Evolutionary conservation across 441 rosid species (phyloP).

Genomic region (Gossypium davidsonii): DNA sequence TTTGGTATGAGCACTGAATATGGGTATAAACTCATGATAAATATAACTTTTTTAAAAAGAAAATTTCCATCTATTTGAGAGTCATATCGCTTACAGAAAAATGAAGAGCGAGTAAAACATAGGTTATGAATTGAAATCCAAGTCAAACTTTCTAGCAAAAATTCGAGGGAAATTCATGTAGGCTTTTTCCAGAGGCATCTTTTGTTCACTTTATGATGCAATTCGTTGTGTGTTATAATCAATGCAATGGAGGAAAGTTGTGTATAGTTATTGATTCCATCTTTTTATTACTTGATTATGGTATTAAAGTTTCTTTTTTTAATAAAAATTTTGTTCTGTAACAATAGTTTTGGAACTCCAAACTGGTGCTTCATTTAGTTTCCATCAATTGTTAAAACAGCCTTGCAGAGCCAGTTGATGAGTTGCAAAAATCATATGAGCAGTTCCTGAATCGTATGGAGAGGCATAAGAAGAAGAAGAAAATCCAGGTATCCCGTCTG

Average conservation of each 20-base stretch:
- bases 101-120: too few relatives aligned
- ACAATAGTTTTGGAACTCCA: neutral
- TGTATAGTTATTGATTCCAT: neutral
- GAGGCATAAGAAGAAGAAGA: constrained; percentile 63
- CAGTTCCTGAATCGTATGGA: constrained; percentile 73
- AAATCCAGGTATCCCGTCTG: constrained; percentile 42
- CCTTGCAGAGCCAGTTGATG: constrained; percentile 82
- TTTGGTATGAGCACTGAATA: neutral
- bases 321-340: neutral
- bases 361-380: constrained; percentile 8
- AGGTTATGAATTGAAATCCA: neutral
- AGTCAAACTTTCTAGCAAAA: neutral
- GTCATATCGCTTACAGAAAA: too few relatives aligned
- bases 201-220: neutral
- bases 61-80: too few relatives aligned
- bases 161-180: neutral
- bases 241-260: neutral
- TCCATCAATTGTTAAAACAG: constrained; percentile 29
- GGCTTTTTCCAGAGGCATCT: neutral
- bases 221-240: neutral
- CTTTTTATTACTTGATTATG: neutral
- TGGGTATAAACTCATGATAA: neutral
- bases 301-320: neutral
- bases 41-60: too few relatives aligned
- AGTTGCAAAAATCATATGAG: constrained; percentile 74